Evolutionary conservation across 176 grass and related monocot genomes (phyloP).

Genomic region (Neostapfia colusana): DNA sequence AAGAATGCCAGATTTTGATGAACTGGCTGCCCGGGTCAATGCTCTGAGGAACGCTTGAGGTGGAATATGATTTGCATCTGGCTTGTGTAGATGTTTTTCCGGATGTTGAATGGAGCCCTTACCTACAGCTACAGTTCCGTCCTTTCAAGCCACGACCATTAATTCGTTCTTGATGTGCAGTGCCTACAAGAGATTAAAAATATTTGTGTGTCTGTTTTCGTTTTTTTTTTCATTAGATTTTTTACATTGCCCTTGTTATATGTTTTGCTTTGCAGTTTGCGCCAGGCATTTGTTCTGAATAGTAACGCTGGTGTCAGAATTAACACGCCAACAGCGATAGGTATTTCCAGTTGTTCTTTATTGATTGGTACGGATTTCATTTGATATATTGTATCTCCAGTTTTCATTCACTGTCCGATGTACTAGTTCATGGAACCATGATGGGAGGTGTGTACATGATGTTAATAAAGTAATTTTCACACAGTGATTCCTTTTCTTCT

Average conservation of each 20-base stretch:
- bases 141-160: background rate
- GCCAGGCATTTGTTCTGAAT: slow-evolving; percentile 32
- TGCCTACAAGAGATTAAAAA: background rate
- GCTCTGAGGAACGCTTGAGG: slow-evolving; percentile 48
- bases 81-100: slow-evolving; percentile 14
- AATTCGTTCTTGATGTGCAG: slow-evolving; percentile 23
- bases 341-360: slow-evolving; percentile 21
- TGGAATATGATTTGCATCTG: background rate
- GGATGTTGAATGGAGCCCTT: slow-evolving; percentile 23
- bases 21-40: slow-evolving; percentile 57
- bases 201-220: slow-evolving; percentile 21
- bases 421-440: background rate
- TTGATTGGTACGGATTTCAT: slow-evolving; percentile 9
- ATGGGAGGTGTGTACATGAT: background rate
- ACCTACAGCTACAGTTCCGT: background rate
- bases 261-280: background rate
- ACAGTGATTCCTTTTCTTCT: background rate
- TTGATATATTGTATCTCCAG: slow-evolving; percentile 11
- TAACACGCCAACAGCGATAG: slow-evolving; percentile 26
- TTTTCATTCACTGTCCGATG: background rate
- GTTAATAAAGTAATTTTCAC: background rate
- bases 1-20: slow-evolving; percentile 58
- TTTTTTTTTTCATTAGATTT: background rate
- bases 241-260: background rate
- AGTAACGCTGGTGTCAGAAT: slow-evolving; percentile 18